Evolutionary conservation across 2,329 filamentous ascomycete species (phyloP).

Genomic region (Botrytis paeoniae): DNA sequence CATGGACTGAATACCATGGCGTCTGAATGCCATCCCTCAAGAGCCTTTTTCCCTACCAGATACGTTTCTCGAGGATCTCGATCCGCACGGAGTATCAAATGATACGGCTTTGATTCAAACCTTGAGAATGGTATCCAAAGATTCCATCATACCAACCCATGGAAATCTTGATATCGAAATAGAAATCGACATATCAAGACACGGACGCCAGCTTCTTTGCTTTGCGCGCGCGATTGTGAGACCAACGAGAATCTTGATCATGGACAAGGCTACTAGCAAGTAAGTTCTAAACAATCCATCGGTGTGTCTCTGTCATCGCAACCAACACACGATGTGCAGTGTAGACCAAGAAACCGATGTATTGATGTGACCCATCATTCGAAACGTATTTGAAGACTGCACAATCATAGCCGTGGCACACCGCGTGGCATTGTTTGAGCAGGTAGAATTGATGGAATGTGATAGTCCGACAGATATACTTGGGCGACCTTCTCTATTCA

Average conservation of each 20-base stretch:
- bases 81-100: slow-evolving; percentile 44
- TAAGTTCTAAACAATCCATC: neutral
- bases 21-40: slow-evolving; percentile 41
- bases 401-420: slow-evolving; percentile 50
- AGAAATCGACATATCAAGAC: neutral
- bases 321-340: slow-evolving; percentile 42
- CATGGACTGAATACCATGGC: too few relatives aligned
- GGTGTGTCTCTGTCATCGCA: neutral
- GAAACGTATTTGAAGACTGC: slow-evolving; percentile 49
- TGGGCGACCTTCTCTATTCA: slow-evolving; percentile 37
- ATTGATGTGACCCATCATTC: slow-evolving; percentile 53
- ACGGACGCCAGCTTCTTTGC: neutral
- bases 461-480: neutral
- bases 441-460: neutral
- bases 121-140: neutral
- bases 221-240: neutral
- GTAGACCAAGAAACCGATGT: slow-evolving; percentile 56
- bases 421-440: neutral
- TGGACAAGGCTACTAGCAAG: neutral
- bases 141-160: neutral
- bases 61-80: slow-evolving; percentile 47
- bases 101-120: slow-evolving; percentile 38
- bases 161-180: neutral
- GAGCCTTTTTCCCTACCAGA: slow-evolving; percentile 49
- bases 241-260: neutral